Evolutionary conservation across 2,329 filamentous ascomycete genomes (phyloP).

Genomic region (Cordyceps militaris): DNA sequence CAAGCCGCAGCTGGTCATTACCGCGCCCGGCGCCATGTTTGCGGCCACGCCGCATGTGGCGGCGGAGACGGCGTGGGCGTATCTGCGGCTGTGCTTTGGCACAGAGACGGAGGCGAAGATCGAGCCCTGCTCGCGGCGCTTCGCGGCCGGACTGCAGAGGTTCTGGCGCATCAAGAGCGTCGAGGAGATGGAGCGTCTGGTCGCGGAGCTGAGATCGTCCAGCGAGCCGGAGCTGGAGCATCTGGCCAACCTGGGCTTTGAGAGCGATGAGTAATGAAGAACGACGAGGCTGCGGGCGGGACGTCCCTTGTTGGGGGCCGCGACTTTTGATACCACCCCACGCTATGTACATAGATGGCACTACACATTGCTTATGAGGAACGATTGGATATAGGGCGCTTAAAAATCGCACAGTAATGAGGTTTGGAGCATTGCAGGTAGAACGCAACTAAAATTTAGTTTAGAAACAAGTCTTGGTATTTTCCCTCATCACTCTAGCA

Average conservation of each 20-base stretch:
- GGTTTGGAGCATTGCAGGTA: neutral
- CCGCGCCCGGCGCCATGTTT: slow-evolving; percentile 68
- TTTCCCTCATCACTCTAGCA: neutral
- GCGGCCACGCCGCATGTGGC: slow-evolving; percentile 55
- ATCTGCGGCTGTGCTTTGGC: slow-evolving; percentile 76
- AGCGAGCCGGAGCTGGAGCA: slow-evolving; percentile 18
- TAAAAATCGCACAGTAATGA: neutral
- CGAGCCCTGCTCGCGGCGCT: slow-evolving; percentile 51
- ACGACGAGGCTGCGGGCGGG: neutral
- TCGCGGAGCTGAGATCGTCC: slow-evolving; percentile 28
- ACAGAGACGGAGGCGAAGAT: slow-evolving; percentile 70
- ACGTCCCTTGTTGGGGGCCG: neutral
- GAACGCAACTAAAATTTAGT: neutral
- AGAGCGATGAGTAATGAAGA: slow-evolving; percentile 21
- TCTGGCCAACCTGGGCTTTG: slow-evolving; percentile 24
- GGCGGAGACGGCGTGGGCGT: slow-evolving; percentile 57
- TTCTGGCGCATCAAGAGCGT: slow-evolving; percentile 73
- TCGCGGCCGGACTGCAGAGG: slow-evolving; percentile 59
- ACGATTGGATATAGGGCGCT: neutral
- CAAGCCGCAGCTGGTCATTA: slow-evolving; percentile 62
- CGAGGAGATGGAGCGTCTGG: slow-evolving; percentile 56
- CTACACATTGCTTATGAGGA: neutral
- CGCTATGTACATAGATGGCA: neutral
- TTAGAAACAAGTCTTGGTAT: neutral
- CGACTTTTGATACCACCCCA: neutral